Percentiles rank a stretch among this genome's conserved stretches.
phyloP scores from a whole-genome alignment of 108 stramenopile species.

The Skeletonema tropicum region DNA sequence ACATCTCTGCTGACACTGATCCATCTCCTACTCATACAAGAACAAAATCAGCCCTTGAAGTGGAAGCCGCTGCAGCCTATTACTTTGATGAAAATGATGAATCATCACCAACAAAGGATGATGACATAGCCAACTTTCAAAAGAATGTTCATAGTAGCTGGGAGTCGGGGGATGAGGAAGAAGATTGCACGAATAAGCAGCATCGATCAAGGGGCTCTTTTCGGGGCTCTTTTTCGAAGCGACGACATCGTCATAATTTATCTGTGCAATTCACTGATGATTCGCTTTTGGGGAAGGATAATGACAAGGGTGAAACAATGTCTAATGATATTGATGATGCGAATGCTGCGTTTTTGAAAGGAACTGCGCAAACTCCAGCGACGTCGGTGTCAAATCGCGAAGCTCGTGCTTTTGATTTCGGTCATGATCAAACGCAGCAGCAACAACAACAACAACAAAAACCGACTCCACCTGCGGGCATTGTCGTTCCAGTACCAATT shows the following conservation, averaged over 20 bases:
- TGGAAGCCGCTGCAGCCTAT: constrained; percentile 20
- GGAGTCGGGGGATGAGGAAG: constrained; percentile 6
- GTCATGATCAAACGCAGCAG: neutral
- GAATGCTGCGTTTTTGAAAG: neutral
- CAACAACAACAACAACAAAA: neutral
- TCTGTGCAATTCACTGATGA: constrained; percentile 7
- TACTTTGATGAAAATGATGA: constrained; percentile 20
- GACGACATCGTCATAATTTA: neutral
- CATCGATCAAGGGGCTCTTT: neutral
- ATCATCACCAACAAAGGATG: neutral
- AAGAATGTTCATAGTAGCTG: constrained; percentile 17
- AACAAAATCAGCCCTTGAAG: constrained; percentile 19
- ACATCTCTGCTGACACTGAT: neutral
- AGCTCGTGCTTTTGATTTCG: neutral
- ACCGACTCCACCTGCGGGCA: constrained; percentile 1
- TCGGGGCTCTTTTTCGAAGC: neutral
- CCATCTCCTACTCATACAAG: neutral
- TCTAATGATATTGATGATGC: too few relatives aligned
- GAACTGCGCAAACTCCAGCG: neutral
- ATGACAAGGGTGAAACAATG: neutral
- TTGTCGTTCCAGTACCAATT: constrained; percentile 8
- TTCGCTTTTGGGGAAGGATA: neutral
- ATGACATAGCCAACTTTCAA: neutral
- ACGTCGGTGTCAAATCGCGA: neutral
- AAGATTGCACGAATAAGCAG: neutral